Evolutionary conservation across 352 stramenopile species (phyloP).

Genomic region (Phytophthora podocarpi): DNA sequence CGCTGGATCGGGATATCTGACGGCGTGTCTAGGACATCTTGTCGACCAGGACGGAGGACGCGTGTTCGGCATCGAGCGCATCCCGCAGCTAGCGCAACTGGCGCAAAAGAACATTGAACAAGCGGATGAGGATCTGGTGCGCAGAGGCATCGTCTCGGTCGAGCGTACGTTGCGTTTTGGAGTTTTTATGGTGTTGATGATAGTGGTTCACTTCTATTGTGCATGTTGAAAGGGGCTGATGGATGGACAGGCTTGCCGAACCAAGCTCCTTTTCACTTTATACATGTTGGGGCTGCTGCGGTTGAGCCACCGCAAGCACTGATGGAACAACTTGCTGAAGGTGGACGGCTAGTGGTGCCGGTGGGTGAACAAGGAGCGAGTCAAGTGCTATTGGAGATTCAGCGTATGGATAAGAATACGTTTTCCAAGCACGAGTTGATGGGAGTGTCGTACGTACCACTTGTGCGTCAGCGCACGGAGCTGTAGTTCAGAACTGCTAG

Average conservation of each 20-base stretch:
- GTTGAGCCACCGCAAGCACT: slow-evolving; percentile 85
- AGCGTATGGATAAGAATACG: slow-evolving; percentile 36
- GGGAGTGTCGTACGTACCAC: slow-evolving; percentile 77
- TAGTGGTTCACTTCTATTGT: neutral
- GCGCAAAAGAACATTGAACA: slow-evolving; percentile 83
- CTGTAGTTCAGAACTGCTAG: too few species aligned
- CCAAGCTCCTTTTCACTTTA: slow-evolving; percentile 94
- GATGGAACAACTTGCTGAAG: slow-evolving; percentile 86
- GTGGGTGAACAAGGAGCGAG: slow-evolving; percentile 72
- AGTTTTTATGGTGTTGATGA: neutral
- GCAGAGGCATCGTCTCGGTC: slow-evolving; percentile 54
- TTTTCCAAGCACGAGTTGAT: slow-evolving; percentile 68
- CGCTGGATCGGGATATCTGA: slow-evolving; percentile 95
- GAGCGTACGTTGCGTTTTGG: slow-evolving; percentile 34
- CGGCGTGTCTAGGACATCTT: slow-evolving; percentile 91
- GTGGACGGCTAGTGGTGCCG: slow-evolving; percentile 93
- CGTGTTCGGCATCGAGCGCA: slow-evolving; percentile 93
- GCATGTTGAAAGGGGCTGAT: slow-evolving; percentile 67
- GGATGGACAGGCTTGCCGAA: slow-evolving; percentile 93
- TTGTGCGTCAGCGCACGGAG: slow-evolving; percentile 62
- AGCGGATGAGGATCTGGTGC: slow-evolving; percentile 83
- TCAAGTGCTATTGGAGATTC: slow-evolving; percentile 85
- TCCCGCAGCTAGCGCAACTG: slow-evolving; percentile 85
- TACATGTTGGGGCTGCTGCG: slow-evolving; percentile 96
- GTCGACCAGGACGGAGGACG: slow-evolving; percentile 39